Percentiles rank a stretch among this genome's conserved stretches.
phyloP scores from a whole-genome alignment of 1,284 basidiomycete genomes.

The Pascua sp. region DNA sequence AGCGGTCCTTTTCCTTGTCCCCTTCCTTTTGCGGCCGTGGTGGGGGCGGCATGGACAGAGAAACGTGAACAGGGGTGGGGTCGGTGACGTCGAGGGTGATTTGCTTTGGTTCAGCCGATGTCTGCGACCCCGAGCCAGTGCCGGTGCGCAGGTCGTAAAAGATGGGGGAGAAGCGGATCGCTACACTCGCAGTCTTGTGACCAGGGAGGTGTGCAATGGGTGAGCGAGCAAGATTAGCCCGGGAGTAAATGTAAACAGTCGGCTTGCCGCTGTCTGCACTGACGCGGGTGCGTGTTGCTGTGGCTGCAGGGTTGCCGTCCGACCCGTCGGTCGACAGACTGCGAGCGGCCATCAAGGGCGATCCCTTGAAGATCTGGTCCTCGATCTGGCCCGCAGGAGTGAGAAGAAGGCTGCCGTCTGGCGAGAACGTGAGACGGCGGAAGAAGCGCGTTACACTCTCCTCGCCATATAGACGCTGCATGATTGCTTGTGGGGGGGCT shows the following conservation, averaged over 20 bases:
- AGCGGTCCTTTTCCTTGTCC: conserved; percentile 21
- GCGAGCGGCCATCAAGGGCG: conserved; percentile 50
- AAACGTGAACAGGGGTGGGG: conserved; percentile 40
- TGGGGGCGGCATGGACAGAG: conserved; percentile 47
- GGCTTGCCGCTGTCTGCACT: conserved; percentile 55
- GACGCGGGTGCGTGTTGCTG: conserved; percentile 14
- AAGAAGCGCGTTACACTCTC: conserved; percentile 96
- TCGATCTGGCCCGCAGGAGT: conserved; percentile 97
- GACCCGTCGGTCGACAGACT: conserved; percentile 37
- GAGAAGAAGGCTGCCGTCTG: conserved; percentile 86
- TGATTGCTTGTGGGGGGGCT: conserved; percentile 48
- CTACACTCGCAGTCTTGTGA: conserved; percentile 91
- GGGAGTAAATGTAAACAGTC: conserved; percentile 90
- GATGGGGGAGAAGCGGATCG: conserved; percentile 88
- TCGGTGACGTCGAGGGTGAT: conserved; percentile 71
- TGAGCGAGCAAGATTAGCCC: conserved; percentile 83
- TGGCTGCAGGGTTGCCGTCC: conserved; percentile 37
- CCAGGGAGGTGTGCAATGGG: conserved; percentile 94
- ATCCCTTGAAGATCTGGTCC: conserved; percentile 64
- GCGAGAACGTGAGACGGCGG: conserved; percentile 85
- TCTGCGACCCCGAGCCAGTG: conserved; percentile 44
- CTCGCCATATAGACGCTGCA: conserved; percentile 76
- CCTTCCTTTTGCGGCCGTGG: conserved; percentile 47
- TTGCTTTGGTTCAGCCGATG: conserved; percentile 52
- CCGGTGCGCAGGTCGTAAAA: conserved; percentile 79